Base-by-base conservation (phyloP, 805 yeast genomes). In the Wickerhamomyces xylosicus region DNA sequence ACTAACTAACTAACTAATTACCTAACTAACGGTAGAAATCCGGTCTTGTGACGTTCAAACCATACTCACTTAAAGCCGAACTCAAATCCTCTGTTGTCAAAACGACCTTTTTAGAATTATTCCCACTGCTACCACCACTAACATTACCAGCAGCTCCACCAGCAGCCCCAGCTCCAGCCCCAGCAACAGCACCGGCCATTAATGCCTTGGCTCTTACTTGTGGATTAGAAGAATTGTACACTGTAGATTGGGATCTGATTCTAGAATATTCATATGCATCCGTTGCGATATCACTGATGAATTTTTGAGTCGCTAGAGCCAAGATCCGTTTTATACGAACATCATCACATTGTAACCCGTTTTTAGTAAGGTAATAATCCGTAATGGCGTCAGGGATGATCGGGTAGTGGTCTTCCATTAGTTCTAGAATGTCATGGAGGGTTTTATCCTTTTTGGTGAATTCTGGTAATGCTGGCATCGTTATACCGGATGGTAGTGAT, bases 181-280 rank as follows among this genome's bases (percentile, higher is more conserved):
- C 69, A 18, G 56, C 19, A 16, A 31, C 61, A 47, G 71, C 77
- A 36, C 85, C 85, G 35, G 84, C 80, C 52, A 75, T 63, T 39
- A 85, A 65, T 25, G 85, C 90, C 49, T 85, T 72, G 0, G 92
- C 94, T 52, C 94, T 69, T 2, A 78, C 81, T 56, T 85, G 95
- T 7, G 95, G 95, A 53, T 85, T 85, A 34, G 84, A 70, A 4
- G 95, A 77, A 50, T 81, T 79, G 51, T 84, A 79, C n/a, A 89
- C 94, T 0, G 95, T 77, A 11, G 86, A 77, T 4, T 85, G 68
- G n/a, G 92, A 85, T 45, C 97, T 72, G 47, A 92, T 92, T 44
- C 97, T 68, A 8, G 95, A 84, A 56, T 86, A 89, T 57, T 92
- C 98, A 56, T 86, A 92, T 0, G 98, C 97, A 55, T 92, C 97